Evolutionary conservation across 2,329 filamentous ascomycete species (phyloP), one percentile per base, ranked within the genome.

Genomic region (Xylariales sp.): DNA sequence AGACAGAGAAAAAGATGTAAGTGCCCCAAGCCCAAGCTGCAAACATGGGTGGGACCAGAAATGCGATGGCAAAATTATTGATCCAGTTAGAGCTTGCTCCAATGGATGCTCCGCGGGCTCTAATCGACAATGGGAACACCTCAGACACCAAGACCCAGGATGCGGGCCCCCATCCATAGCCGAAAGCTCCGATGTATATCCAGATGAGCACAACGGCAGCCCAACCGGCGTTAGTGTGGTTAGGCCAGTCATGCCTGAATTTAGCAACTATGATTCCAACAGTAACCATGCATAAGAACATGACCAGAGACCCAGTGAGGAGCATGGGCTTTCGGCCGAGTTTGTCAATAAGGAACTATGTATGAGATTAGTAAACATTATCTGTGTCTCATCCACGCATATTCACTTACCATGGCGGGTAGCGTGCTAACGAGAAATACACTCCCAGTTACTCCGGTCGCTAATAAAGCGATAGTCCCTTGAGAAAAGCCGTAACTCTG

Each of bases 31-130:
- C 52, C 7, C 46, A 74, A 33, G 74, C 69, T 40, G 76, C 62
- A 5, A 83, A 67, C 4, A 83, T 63, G 1, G 76, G 73, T 0
- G 78, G 79, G 0, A 76, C 80, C 23, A 80, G 67, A 11, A 82
- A 59, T 8, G 76, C 63, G 18, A 81, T 76, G 35, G 79, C 72
- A 45, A 83, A 82, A 53, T 83, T 81, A 53, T 73, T 77, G 3
- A 81, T 50, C 65, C 79, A 84, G 52, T 77, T 81, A 2, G 70
- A 71, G 42, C 68, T 74, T 0, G 76, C 79, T 0, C 71, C 71
- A 10, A 81, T 61, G 0, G 78, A 74, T 3, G 81, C 74, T 18
- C 81, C 81, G 52, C 85, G 83, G 2, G 79, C 76, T 8, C 81
- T 66, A 1, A 81, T 62, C 3, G 72, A 74, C 0, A 69, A 70